Conservation (phyloP, 2,329 filamentous ascomycete genomes). For the Fusarium nematophilum region DNA sequence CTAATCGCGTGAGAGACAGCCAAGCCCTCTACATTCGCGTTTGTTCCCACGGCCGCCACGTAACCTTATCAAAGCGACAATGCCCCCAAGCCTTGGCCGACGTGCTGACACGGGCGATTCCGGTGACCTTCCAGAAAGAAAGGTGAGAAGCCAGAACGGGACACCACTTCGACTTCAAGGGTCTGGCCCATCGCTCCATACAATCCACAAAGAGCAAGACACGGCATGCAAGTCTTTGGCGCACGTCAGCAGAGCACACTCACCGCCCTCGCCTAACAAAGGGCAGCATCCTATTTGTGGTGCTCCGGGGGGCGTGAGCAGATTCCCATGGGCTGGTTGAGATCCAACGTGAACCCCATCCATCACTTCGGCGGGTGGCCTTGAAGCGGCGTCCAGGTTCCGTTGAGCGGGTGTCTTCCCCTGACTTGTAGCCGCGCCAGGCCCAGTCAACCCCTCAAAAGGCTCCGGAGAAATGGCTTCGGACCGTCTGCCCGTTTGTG, state of each 20-base stretch:
- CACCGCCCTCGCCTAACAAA: slow-evolving; percentile 29
- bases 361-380: slow-evolving; percentile 25
- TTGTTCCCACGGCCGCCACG: slow-evolving; percentile 12
- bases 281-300: slow-evolving; percentile 23
- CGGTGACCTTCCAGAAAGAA: slow-evolving; percentile 17
- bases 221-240: slow-evolving; percentile 14
- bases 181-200: slow-evolving; percentile 18
- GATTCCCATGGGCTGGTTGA: slow-evolving; percentile 6
- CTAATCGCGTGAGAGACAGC: not conserved
- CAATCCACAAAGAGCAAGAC: slow-evolving; percentile 9
- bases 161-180: slow-evolving; percentile 20
- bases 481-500: slow-evolving; percentile 2
- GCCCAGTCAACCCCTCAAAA: slow-evolving; percentile 5
- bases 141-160: not conserved
- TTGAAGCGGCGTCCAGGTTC: slow-evolving; percentile 8
- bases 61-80: slow-evolving; percentile 20
- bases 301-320: slow-evolving; percentile 2
- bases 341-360: not conserved
- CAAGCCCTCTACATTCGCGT: not conserved
- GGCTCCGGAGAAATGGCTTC: slow-evolving; percentile 9
- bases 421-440: slow-evolving; percentile 13
- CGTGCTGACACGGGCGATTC: slow-evolving; percentile 18
- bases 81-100: slow-evolving; percentile 10
- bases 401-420: slow-evolving; percentile 5
- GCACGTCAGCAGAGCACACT: slow-evolving; percentile 35